Conservation (phyloP, 352 stramenopile genomes). For the Pythium sp. region DNA sequence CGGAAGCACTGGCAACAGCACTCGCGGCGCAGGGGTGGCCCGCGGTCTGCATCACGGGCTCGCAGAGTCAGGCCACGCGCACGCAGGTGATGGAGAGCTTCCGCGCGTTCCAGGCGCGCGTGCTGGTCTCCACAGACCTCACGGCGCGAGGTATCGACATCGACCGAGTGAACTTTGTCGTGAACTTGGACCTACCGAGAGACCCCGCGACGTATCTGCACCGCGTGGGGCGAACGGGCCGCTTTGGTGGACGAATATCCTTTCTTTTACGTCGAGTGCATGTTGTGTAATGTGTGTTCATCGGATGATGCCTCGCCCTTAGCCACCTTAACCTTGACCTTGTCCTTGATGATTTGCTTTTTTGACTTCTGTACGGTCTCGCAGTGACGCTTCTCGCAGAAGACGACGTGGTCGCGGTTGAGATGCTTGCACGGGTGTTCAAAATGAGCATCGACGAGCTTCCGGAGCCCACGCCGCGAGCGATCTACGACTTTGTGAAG, state of each 20-base stretch:
- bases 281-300: conserved; percentile 8
- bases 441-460: conserved; percentile 63
- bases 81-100: conserved; percentile 64
- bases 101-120: conserved; percentile 40
- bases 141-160: conserved; percentile 75
- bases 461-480: conserved; percentile 37
- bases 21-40: conserved; percentile 54
- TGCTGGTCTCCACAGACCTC: conserved; percentile 80
- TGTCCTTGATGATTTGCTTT: conserved; percentile 5
- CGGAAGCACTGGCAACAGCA: conserved; percentile 56
- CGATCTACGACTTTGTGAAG: conserved; percentile 31
- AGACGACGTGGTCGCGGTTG: conserved; percentile 49
- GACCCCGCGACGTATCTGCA: conserved; percentile 81
- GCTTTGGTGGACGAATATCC: conserved; percentile 76
- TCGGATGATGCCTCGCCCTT: neutral
- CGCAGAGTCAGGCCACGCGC: conserved; percentile 57
- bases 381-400: conserved; percentile 59
- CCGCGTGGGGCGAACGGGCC: conserved; percentile 66
- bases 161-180: conserved; percentile 76
- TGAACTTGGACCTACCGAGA: conserved; percentile 70
- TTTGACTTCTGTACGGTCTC: conserved; percentile 33
- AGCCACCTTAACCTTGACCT: conserved; percentile 16
- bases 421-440: conserved; percentile 61
- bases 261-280: conserved; percentile 19
- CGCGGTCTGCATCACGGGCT: conserved; percentile 61